Base-by-base conservation (phyloP, 139 green algal species). In the Picocystis salinarum region DNA sequence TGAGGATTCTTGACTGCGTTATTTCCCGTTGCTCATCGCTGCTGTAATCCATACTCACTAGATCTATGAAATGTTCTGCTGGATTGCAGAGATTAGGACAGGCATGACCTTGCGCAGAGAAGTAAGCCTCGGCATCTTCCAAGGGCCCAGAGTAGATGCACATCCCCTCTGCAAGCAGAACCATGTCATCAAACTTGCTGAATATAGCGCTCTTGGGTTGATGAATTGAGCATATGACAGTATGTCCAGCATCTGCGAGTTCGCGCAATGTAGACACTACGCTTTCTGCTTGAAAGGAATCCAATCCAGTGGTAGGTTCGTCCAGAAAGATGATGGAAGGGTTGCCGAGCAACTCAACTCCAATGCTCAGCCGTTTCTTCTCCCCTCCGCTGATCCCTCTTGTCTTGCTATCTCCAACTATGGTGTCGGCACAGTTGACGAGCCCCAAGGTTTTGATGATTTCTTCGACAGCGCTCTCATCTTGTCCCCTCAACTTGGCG, bases 241-340 rank as follows among this genome's bases (percentile, higher is more conserved):
- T 91, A 53, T 77, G 62, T 4, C 70, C 72, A 5, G 65, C 57
- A 4, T 36, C 26, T 5, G 70, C 71, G 23, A 91, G 56, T 4
- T 67, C 31, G 46, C 50, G 33, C 33, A 86, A 71, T 71, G 76
- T 75, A 25, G 80, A 56, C 62, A 88, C 72, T 17, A 77, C 69
- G 56, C 73, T 54, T 30, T 34, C 45, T 23, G 73, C 75, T 42
- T 76, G 64, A 46, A 88, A 84, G 27, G 67, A 61, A 56, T 94
- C 82, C 6, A 94, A 66, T 3, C 80, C 80, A 2, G 70, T 80
- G 34, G 82, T 93, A 7, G 83, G 82, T 59, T 94, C 83, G 55
- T 94, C 82, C 7, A 69, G 33, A 4, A 69, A 59, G 19, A 69
- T 62, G 30, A 66, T 7, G 20, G 52, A 55, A 10, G 76, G 73